Evolutionary conservation across 495 filamentous ascomycete genomes (phyloP).

Genomic region (Parmelia sp.): DNA sequence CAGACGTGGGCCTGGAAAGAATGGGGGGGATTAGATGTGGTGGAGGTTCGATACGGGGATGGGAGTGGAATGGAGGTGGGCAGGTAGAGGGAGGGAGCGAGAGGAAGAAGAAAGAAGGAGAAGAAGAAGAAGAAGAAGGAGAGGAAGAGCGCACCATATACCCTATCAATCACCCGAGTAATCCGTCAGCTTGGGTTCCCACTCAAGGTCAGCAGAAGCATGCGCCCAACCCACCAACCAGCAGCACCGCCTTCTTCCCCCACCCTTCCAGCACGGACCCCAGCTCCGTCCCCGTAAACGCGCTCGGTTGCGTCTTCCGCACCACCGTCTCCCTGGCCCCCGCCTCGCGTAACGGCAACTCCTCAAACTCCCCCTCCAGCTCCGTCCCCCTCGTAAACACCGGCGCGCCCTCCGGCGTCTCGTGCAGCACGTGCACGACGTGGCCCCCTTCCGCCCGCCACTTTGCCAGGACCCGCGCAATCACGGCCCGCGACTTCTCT

Average conservation of each 20-base stretch:
- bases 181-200: no score
- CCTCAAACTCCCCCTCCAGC: slow-evolving; percentile 48
- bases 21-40: no score
- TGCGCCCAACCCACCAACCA: slow-evolving; percentile 50
- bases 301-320: slow-evolving; percentile 41
- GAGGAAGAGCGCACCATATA: slow-evolving; percentile 29
- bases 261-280: slow-evolving; percentile 34
- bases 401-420: slow-evolving; percentile 50
- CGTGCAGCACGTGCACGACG: slow-evolving; percentile 45
- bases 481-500: slow-evolving; percentile 39
- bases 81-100: no score
- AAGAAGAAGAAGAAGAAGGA: no score
- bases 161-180: no score
- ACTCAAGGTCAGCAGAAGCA: no score
- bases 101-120: no score
- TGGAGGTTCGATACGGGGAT: no score
- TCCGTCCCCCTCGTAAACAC: slow-evolving; percentile 52
- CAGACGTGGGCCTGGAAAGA: slow-evolving; percentile 50
- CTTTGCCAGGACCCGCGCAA: no score
- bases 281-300: slow-evolving; percentile 44
- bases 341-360: slow-evolving; percentile 37
- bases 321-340: slow-evolving; percentile 40
- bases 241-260: slow-evolving; percentile 43
- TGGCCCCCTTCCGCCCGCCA: no score
- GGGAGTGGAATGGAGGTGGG: no score